Evolutionary conservation across 164 flowering plant genomes (phyloP), one percentile per base, ranked within the genome.

Genomic region (Dillenia turbinata): DNA sequence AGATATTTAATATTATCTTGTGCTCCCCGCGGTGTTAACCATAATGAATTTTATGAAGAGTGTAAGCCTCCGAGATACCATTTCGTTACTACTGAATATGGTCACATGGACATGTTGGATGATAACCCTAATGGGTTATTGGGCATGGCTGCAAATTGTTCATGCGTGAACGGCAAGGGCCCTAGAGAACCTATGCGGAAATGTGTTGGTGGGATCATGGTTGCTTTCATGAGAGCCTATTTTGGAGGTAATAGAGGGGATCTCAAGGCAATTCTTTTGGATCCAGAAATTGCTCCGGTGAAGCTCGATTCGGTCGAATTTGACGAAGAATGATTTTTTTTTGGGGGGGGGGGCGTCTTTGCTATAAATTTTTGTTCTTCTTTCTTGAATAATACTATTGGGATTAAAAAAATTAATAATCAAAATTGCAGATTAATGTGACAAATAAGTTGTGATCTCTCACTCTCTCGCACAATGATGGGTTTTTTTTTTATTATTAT

Each of bases 51-150:
- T 60, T 79, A 46, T 59, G 19, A 60, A 0, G 74, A 77, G 52
- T 68, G 71, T 59, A 56, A 50, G 40, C 57, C 73, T 1, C 68
- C 80, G 2, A 17, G 69, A 14, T 70, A 54, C 47, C 71, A 77
- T 56, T 67, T 81, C 54, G 81, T 75, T 0, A 54, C 78, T 0
- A 62, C 44, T 19, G 70, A 77, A 0, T 83, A 71, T 50, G 87
- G 87, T 44, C 87, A 83, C 57, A 64, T 74, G 73, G 87, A 81
- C 60, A 64, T 83, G 68, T 59, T 80, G 19, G 68, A 80, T 44
- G 83, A 79, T 43, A 12, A 60, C 17, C 73, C 61, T 4, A 12
- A 13, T 2, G 74, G 66, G 10, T 11, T 19, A 9, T 9, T 10
- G 3, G 71, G 74, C 24, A 7, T 2, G 6, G 0, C 65, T 0